Conservation (phyloP, 225 moss, liverwort and hornwort genomes). For the Sphagnum tenellum region DNA sequence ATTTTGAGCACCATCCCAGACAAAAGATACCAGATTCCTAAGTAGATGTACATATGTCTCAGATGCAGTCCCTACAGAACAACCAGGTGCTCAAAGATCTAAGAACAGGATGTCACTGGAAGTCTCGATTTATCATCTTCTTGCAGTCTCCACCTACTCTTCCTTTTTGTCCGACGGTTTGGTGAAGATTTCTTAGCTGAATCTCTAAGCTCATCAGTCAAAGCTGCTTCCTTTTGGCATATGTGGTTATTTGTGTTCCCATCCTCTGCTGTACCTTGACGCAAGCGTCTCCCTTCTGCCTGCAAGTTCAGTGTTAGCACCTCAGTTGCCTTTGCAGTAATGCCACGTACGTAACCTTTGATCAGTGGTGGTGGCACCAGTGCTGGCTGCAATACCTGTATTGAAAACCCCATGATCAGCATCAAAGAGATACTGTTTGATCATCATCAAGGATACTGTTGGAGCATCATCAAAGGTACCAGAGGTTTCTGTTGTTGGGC, state of each 20-base stretch:
- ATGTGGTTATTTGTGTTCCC: not conserved
- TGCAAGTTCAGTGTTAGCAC: slow-evolving; percentile 76
- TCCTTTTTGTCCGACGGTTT: slow-evolving; percentile 30
- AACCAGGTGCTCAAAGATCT: no score
- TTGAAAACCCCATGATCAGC: not conserved
- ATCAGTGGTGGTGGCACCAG: slow-evolving; percentile 78
- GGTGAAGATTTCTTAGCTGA: slow-evolving; percentile 16
- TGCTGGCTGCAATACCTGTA: slow-evolving; percentile 65
- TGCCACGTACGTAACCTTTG: slow-evolving; percentile 61
- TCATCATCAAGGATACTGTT: no score
- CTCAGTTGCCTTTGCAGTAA: slow-evolving; percentile 55
- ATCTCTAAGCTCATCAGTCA: slow-evolving; percentile 13
- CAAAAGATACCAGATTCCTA: no score
- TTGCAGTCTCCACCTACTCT: slow-evolving; percentile 31
- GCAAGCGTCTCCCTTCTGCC: slow-evolving; percentile 70
- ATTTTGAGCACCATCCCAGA: no score
- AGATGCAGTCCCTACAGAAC: no score
- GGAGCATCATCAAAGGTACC: no score
- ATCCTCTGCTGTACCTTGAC: slow-evolving; percentile 30
- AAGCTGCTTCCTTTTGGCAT: not conserved
- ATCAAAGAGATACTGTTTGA: no score
- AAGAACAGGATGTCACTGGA: no score
- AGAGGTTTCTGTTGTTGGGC: no score
- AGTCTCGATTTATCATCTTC: slow-evolving; percentile 11
- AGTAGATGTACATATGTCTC: no score